Conservation (phyloP, 495 filamentous ascomycete genomes). For the Penicillium tannophilum region DNA sequence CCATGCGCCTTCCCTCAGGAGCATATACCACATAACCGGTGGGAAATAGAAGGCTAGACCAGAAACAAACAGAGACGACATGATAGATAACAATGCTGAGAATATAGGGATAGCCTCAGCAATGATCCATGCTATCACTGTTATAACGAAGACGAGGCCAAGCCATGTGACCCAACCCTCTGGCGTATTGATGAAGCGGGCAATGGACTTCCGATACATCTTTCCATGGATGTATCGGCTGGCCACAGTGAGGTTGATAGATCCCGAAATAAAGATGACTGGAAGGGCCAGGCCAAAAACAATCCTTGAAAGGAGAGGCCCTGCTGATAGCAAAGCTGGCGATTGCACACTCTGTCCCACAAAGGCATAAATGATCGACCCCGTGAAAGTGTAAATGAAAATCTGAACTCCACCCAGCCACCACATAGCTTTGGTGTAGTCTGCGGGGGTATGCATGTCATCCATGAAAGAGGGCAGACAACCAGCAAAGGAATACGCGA, state of each 20-base stretch:
- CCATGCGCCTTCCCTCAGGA: conserved; percentile 44
- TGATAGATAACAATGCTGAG: conserved; percentile 59
- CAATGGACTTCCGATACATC: conserved; percentile 50
- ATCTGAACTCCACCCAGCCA: conserved; percentile 61
- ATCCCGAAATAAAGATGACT: conserved; percentile 68
- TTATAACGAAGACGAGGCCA: conserved; percentile 53
- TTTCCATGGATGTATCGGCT: conserved; percentile 62
- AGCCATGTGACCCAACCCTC: conserved; percentile 61
- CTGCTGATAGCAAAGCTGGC: conserved; percentile 67
- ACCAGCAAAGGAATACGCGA: conserved; percentile 63
- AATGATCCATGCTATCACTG: conserved; percentile 63
- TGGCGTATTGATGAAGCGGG: conserved; percentile 57
- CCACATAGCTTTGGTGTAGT: conserved; percentile 63
- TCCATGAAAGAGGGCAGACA: conserved; percentile 71
- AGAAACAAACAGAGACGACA: conserved; percentile 62
- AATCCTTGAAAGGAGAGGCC: conserved; percentile 59
- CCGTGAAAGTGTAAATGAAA: conserved; percentile 65
- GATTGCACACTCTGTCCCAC: conserved; percentile 65
- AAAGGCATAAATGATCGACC: conserved; percentile 67
- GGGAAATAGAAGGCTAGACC: conserved; percentile 69
- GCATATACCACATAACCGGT: conserved; percentile 64
- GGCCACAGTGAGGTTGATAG: conserved; percentile 61
- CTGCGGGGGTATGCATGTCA: conserved; percentile 68
- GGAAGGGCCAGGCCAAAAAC: conserved; percentile 74
- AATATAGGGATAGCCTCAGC: conserved; percentile 71